Evolutionary conservation across 2,329 filamentous ascomycete species (phyloP), one percentile per base, ranked within the genome.

Genomic region (Aspergillus puulaauensis): DNA sequence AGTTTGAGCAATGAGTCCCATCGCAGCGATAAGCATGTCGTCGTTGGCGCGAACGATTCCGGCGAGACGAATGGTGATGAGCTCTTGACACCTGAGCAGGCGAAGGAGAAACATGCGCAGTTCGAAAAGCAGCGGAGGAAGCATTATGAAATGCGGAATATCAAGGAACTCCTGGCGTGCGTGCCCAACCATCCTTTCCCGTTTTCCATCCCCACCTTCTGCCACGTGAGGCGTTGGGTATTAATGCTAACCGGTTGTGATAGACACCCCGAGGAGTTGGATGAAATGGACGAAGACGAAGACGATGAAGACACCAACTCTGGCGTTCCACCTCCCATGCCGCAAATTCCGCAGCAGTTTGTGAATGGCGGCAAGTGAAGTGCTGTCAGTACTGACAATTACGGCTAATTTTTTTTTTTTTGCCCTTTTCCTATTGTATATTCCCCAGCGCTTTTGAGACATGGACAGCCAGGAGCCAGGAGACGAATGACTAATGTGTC

Each of bases 81-180:
- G 80, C 79, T 71, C 82, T 85, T 75, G 83, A 85, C 71, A 79
- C 86, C 77, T 5, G 73, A 77, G 43, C 91, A 96, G 74, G 93
- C 96, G 73, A 82, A 81, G 61, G 91, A 95, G 79, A 97, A 98
- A 81, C 95, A 99, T 76, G 86, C 84, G 71, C 86, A 90, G 72
- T 99, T 99, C 74, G 93, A 97, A 79, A 83, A 90, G 78, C 83
- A 91, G 80, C 86, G 95, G 70, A 97, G 95, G 86, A 93, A 88
- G 80, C 95, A 99, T 77, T 99, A 99, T 77, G 95, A 99, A 82
- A 99, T 99, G 95, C 91, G 86, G 78, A 90, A 95, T 70, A 92
- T 97, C 58, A 96, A 95, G 69, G 85, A 88, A 69, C 78, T 98
- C 53, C 84, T 99, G 64, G 93, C 91, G 86, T 88, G 75, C 64